Evolutionary conservation across 2,329 filamentous ascomycete species (phyloP), one percentile per base, ranked within the genome.

Genomic region (Anisogramma anomala): DNA sequence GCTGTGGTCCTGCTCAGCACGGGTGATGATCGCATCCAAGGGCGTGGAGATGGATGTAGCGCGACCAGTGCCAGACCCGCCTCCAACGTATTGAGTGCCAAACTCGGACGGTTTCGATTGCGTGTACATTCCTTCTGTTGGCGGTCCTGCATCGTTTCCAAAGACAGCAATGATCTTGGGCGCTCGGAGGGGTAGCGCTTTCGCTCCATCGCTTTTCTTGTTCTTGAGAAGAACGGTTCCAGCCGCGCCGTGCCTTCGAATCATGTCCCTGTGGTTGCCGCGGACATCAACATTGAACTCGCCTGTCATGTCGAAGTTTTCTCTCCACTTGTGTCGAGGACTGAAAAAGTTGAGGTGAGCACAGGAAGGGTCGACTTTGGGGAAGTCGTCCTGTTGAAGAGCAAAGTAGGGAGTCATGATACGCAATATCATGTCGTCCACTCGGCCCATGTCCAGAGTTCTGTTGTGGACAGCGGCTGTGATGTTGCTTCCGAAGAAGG

Each of bases 141-240:
- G 68, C 52, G 83, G 77, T 25, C 71, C 68, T n/a, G 80, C 80
- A 75, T 76, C 52, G 71, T 66, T 49, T 48, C 76, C 52, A 66
- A 77, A 59, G 64, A 72, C 50, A 56, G 70, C 63, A 69, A 78
- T 58, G 61, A 65, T 58, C 67, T 78, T 58, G 76, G 67, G 67
- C 3, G 60, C 60, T 52, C 69, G 69, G 27, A 77, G 63, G 0
- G 82, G 82, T 6, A 86, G 65, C 1, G 68, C n/a, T n/a, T n/a
- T n/a, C n/a, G n/a, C n/a, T n/a, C n/a, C n/a, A n/a, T n/a, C 67
- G 26, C 68, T 69, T 47, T 68, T 68, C 22, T 63, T 63, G 60
- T 88, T 88, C 68, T 88, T 89, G 46, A 89, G 65, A 2, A 89
- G 68, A 13, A 86, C 74, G 10, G 74, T 80, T 15, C 79, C 79